Percentiles rank a stretch among this genome's conserved stretches.
Evolutionary conservation across 1,284 basidiomycete genomes (phyloP).

Genomic region (Meripilus lineatus): DNA sequence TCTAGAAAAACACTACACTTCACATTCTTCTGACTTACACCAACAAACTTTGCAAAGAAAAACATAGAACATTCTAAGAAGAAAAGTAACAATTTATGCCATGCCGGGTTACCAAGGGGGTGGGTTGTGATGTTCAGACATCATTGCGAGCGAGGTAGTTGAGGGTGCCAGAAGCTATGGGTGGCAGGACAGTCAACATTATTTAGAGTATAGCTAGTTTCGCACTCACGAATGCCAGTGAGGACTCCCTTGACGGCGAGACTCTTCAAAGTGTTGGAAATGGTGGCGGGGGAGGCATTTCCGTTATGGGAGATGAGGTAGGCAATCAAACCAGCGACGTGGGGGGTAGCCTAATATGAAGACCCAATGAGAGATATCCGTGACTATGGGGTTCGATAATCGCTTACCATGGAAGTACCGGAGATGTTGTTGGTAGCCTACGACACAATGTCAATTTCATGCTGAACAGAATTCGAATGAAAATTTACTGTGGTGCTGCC

Average conservation of each 20-base stretch:
- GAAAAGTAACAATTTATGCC: too few species aligned
- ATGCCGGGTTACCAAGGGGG: too few species aligned
- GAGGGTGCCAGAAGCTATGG: constrained; percentile 18
- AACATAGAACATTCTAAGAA: too few species aligned
- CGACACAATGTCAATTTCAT: too few species aligned
- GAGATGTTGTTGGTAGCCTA: constrained; percentile 26
- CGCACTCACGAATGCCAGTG: constrained; percentile 21
- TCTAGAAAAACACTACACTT: too few species aligned
- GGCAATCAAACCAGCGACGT: constrained; percentile 33
- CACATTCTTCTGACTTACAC: too few species aligned
- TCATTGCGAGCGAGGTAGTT: constrained; percentile 24
- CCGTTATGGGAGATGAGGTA: constrained; percentile 28
- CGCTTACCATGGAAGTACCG: constrained; percentile 28
- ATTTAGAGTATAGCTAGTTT: not conserved
- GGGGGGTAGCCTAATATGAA: constrained; percentile 26
- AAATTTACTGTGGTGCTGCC: constrained; percentile 21
- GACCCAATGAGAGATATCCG: too few species aligned
- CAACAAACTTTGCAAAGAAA: too few species aligned
- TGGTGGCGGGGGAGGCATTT: constrained; percentile 25
- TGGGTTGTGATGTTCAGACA: too few species aligned
- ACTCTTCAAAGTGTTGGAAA: constrained; percentile 20
- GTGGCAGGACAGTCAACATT: not conserved
- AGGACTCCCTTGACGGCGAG: constrained; percentile 23
- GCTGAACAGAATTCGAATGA: not conserved
- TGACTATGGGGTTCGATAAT: too few species aligned